Conservation (phyloP, 441 rosid species). For the Jatropha podagrica region DNA sequence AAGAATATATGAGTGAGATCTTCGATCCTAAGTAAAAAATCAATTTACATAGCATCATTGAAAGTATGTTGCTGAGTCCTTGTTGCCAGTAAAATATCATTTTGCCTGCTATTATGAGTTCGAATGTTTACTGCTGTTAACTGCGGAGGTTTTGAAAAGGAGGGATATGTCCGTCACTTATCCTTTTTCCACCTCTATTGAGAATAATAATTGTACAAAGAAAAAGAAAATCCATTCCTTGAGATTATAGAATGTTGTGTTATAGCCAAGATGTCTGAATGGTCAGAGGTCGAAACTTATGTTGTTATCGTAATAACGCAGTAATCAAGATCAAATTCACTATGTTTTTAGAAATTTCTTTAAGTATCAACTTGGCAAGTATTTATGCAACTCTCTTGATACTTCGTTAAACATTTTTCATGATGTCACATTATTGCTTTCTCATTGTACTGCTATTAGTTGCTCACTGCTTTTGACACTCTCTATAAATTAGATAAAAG, state of each 20-base stretch:
- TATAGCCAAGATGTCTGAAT: not conserved
- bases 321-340: not conserved
- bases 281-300: not conserved
- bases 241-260: not conserved
- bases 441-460: constrained; percentile 11
- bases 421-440: constrained; percentile 13
- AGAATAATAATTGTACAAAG: not conserved
- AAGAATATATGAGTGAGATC: not conserved
- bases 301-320: not conserved
- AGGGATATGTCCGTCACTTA: not conserved
- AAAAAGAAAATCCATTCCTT: not conserved
- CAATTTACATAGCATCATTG: not conserved
- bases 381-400: constrained; percentile 6
- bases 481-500: constrained; percentile 57
- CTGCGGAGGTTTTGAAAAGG: not conserved
- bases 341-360: constrained; percentile 1
- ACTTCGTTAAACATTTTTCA: constrained; percentile 11
- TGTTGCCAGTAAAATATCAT: not conserved
- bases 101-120: not conserved
- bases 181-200: not conserved
- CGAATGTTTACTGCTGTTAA: not conserved
- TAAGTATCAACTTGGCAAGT: constrained; percentile 7
- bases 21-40: constrained; percentile 5
- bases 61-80: not conserved
- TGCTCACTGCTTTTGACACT: constrained; percentile 16